Evolutionary conservation across 2,329 filamentous ascomycete species (phyloP), one percentile per base, ranked within the genome.

Genomic region (Domatiomyces catenatus): DNA sequence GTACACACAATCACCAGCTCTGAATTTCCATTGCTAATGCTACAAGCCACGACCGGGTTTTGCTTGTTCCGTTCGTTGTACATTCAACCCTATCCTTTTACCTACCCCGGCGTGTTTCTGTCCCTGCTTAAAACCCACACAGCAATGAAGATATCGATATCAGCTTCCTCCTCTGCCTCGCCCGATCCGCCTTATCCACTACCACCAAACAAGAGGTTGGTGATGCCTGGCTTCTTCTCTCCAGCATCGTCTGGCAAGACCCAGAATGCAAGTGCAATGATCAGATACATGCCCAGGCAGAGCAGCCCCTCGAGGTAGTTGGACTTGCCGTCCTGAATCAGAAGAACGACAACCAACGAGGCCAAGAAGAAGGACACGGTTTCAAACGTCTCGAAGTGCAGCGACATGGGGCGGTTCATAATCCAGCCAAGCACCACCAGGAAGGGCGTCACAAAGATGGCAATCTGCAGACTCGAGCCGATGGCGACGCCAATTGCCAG

Each of bases 231-330:
- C 32, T 39, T 39, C 12, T 39, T 39, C 32, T 39, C 10, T 39
- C 48, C 49, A 17, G 57, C 59, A 53, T 67, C 61, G 52, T 73
- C 71, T 12, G 71, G 71, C 55, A 73, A 70, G 49, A 73, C 69
- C 49, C 67, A 73, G 61, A 73, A 72, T 2, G 70, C 70, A 48
- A 73, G 61, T 2, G 69, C 70, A 46, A 72, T 67, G 50, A 72
- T 72, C 46, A 67, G 45, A 51, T 70, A 69, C 72, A 75, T 70
- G 62, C 73, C 73, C 54, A 76, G 58, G 50, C 80, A 75, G 78
- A 90, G 84, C 46, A 83, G 83, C 44, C 85, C 85, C 65, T 90
- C 85, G 19, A 90, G 76, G 59, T 90, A 90, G 66, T 90, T 92
- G 12, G 81, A 86, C 66, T 84, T 86, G 61, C 86, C 86, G 61